These are phyloP conservation scores for Xylaria sp. DNA, from an alignment of 2,329 filamentous ascomycete species.

Conservation along the genomic window DNA sequence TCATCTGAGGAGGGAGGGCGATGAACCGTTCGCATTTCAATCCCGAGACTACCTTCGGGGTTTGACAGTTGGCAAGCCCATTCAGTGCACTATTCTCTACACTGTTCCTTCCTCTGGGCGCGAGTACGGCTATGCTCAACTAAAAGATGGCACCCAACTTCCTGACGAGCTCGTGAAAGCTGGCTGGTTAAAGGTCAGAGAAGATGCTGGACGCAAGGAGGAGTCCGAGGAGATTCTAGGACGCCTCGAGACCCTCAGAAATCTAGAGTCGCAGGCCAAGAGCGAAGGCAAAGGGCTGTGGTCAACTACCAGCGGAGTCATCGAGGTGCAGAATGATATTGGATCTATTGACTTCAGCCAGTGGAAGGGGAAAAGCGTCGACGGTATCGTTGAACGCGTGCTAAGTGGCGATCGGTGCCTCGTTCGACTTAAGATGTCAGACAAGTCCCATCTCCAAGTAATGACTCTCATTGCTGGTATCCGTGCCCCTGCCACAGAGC, in stretches of 20 bases:
- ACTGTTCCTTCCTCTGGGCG: slow-evolving; percentile 84
- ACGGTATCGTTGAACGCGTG: slow-evolving; percentile 89
- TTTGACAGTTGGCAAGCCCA: slow-evolving; percentile 83
- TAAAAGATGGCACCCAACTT: slow-evolving; percentile 79
- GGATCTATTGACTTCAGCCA: slow-evolving; percentile 81
- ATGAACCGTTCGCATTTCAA: slow-evolving; percentile 92
- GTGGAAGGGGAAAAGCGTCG: slow-evolving; percentile 85
- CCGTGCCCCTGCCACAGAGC: slow-evolving; percentile 87
- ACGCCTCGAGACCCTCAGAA: slow-evolving; percentile 80
- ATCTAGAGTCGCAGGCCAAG: slow-evolving; percentile 80
- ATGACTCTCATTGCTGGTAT: slow-evolving; percentile 91
- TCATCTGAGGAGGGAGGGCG: slow-evolving; percentile 85
- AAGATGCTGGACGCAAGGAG: slow-evolving; percentile 92
- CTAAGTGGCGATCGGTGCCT: slow-evolving; percentile 91
- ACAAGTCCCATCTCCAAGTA: slow-evolving; percentile 87
- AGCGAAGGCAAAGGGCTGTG: slow-evolving; percentile 84
- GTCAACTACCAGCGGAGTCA: slow-evolving; percentile 70
- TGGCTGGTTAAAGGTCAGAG: slow-evolving; percentile 92
- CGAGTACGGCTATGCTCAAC: slow-evolving; percentile 84
- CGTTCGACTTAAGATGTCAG: slow-evolving; percentile 80
- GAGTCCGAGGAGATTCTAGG: slow-evolving; percentile 79
- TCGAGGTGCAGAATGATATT: slow-evolving; percentile 84
- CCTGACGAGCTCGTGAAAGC: slow-evolving; percentile 87
- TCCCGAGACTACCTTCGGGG: slow-evolving; percentile 92
- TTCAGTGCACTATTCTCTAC: slow-evolving; percentile 88